Evolutionary conservation across 73 alveolate genomes (phyloP).

Genomic region (Paramecium sonneborni): DNA sequence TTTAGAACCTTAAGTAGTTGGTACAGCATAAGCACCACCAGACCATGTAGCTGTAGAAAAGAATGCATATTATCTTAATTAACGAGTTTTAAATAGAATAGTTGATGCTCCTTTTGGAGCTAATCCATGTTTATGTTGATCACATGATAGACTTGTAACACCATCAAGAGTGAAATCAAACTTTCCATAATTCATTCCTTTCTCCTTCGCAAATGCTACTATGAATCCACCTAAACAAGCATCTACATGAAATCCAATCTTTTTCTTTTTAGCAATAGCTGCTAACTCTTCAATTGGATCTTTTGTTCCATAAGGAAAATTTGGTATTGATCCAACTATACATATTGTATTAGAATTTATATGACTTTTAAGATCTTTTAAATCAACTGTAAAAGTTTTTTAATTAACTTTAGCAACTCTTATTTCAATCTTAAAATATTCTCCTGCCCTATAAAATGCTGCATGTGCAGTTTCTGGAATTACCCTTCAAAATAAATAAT

Average conservation of each 20-base stretch:
- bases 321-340: constrained; percentile 88
- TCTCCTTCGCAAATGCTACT: constrained; percentile 88
- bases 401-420: constrained; percentile 81
- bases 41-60: constrained; percentile 86
- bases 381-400: constrained; percentile 70
- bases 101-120: constrained; percentile 99
- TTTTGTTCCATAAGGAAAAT: constrained; percentile 90
- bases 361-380: constrained; percentile 71
- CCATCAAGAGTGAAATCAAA: constrained; percentile 97
- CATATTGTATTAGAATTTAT: constrained; percentile 84
- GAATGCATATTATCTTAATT: constrained; percentile 86
- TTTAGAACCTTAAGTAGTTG: constrained; percentile 94
- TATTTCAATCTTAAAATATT: constrained; percentile 78
- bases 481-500: constrained; percentile 55
- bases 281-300: constrained; percentile 93
- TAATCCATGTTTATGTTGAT: constrained; percentile 98
- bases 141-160: constrained; percentile 98
- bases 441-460: constrained; percentile 94
- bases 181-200: constrained; percentile 79
- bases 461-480: constrained; percentile 93
- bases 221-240: constrained; percentile 98
- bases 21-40: constrained; percentile 95
- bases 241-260: constrained; percentile 84
- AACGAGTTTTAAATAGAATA: constrained; percentile 79
- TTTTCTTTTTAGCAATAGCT: constrained; percentile 72